Conservation (phyloP, 768 basidiomycete genomes). For the Suillus subaureus region DNA sequence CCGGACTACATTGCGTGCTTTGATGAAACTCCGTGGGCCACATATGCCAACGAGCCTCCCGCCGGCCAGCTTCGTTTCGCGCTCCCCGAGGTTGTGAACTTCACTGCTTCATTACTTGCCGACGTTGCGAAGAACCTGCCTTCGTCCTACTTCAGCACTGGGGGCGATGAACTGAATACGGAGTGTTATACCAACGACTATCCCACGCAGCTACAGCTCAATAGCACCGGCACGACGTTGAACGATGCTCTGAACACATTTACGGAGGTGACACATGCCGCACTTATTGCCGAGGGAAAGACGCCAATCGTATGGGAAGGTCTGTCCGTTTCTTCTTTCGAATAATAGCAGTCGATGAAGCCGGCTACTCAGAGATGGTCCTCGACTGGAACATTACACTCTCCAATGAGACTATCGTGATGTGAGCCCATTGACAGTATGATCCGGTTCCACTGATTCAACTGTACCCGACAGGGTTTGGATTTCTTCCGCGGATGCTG, state of each 20-base stretch:
- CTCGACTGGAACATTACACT: conserved; percentile 41
- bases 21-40: conserved; percentile 55
- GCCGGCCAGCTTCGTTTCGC: conserved; percentile 82
- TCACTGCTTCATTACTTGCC: conserved; percentile 55
- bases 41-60: conserved; percentile 74
- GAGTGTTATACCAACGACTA: conserved; percentile 67
- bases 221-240: conserved; percentile 52
- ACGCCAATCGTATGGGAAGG: conserved; percentile 85
- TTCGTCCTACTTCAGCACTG: conserved; percentile 71
- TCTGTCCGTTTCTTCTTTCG: conserved; percentile 22
- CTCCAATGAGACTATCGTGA: conserved; percentile 43
- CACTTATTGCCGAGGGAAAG: conserved; percentile 59
- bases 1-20: conserved; percentile 78
- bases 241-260: conserved; percentile 67
- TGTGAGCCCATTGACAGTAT: conserved; percentile 27
- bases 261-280: conserved; percentile 57
- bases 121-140: conserved; percentile 55
- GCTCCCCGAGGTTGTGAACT: conserved; percentile 57
- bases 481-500: conserved; percentile 46
- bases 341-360: neutral
- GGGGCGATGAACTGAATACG: conserved; percentile 80
- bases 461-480: conserved; percentile 40
- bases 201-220: conserved; percentile 57
- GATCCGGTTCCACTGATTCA: neutral
- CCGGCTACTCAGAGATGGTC: conserved; percentile 45